phyloP scores from a whole-genome alignment of 495 filamentous ascomycete species.

The Physcia stellaris region DNA sequence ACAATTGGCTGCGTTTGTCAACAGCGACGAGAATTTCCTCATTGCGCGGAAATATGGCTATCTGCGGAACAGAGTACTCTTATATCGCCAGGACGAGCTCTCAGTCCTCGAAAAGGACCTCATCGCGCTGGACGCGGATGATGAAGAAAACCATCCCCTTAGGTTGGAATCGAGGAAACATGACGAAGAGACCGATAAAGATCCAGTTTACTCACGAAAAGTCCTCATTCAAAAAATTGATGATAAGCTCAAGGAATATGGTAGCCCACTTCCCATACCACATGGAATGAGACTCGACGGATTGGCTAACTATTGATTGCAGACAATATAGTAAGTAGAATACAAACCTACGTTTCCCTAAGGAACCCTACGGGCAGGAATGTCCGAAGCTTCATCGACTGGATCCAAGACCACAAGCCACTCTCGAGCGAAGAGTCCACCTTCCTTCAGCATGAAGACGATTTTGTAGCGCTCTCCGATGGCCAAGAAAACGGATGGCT shows the following conservation, averaged over 20 bases:
- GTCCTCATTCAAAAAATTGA: constrained; percentile 19
- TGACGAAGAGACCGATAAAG: constrained; percentile 9
- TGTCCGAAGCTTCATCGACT: constrained; percentile 17
- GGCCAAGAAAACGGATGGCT: constrained; percentile 24
- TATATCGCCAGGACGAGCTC: constrained; percentile 27
- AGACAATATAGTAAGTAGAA: constrained; percentile 13
- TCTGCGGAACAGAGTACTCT: constrained; percentile 22
- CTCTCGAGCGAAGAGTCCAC: constrained; percentile 10
- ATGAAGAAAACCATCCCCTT: constrained; percentile 5
- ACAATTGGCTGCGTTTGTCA: constrained; percentile 22
- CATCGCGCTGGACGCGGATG: constrained; percentile 15
- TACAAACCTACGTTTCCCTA: constrained; percentile 7
- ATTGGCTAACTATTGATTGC: background rate
- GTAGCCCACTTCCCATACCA: constrained; percentile 6
- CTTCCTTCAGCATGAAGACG: constrained; percentile 20
- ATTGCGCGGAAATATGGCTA: constrained; percentile 24
- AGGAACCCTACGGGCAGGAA: constrained; percentile 13
- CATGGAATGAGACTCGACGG: background rate
- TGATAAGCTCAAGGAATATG: constrained; percentile 22
- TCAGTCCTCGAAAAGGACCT: constrained; percentile 20
- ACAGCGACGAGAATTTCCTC: constrained; percentile 21
- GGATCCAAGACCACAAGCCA: constrained; percentile 17
- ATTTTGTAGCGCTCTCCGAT: constrained; percentile 24
- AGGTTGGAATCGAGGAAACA: constrained; percentile 11
- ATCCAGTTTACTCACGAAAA: constrained; percentile 14